Evolutionary conservation across 768 basidiomycete genomes (phyloP), one percentile per base, ranked within the genome.

Genomic region (Filobasidium floriforme): DNA sequence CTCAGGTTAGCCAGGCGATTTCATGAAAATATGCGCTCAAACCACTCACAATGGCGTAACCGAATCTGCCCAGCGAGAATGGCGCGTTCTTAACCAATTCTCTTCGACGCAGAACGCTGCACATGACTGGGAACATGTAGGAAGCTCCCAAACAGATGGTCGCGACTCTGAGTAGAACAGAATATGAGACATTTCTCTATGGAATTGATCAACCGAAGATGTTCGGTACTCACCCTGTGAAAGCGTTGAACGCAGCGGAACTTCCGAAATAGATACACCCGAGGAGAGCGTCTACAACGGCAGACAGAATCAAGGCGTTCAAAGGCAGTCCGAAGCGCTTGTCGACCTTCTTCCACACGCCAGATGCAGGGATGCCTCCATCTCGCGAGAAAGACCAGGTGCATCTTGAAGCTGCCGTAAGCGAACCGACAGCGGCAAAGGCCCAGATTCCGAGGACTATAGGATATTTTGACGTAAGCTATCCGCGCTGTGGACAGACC

Each of bases 331-430:
- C 83, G 32, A 78, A 72, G 10, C 80, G 66, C 44, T 75, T 69
- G 49, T 79, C 66, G 71, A 87, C 80, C 59, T 77, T 78, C 7
- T 82, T 77, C 79, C 86, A 86, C 65, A 80, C 71, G 12, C 66
- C 59, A 41, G 83, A 81, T 52, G 83, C 81, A 1, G 86, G 87
- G 49, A 88, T 84, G 0, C 84, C 87, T 66, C 82, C 82, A 77
- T 88, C 87, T 1, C 87, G 82, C 0, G 86, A 84, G 73, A 88
- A 88, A 55, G 84, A 84, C 87, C 86, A 88, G 1, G 86, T 87
- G 37, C 85, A 84, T 19, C 87, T 84, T 14, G 86, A 87, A 43
- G 86, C 84, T 10, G 86, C 86, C 61, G 85, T 86, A 46, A 83
- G 83, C 68, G 85, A 85, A 19, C 87, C 87, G 65, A 87, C 84